Evolutionary conservation across 1,139 yeast species (phyloP).

Genomic region (Kluyveromyces marxianus): DNA sequence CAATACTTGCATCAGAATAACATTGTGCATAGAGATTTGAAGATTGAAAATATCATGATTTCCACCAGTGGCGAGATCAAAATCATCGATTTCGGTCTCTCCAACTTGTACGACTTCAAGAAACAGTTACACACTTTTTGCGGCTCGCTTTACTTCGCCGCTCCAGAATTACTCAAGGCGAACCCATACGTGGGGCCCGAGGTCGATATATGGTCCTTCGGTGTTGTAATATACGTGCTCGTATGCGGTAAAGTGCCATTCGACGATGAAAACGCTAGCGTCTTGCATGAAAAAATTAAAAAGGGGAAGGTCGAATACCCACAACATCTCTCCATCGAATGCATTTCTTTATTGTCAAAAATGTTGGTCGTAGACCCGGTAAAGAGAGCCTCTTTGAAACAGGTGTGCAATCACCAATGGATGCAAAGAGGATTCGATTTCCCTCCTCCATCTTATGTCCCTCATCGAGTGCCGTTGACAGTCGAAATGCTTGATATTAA

Average conservation of each 20-base stretch:
- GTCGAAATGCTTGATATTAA: constrained; percentile 57
- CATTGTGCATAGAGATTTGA: constrained; percentile 92
- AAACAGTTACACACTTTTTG: constrained; percentile 84
- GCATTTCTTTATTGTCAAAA: constrained; percentile 71
- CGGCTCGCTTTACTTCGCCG: constrained; percentile 96
- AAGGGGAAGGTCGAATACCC: constrained; percentile 93
- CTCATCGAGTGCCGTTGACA: constrained; percentile 66
- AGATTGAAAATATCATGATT: constrained; percentile 93
- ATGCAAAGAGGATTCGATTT: constrained; percentile 82
- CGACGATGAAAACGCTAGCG: constrained; percentile 91
- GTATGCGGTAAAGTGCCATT: constrained; percentile 98
- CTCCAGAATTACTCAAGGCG: constrained; percentile 91
- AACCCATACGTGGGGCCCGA: constrained; percentile 94
- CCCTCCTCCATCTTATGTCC: constrained; percentile 63
- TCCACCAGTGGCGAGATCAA: constrained; percentile 90
- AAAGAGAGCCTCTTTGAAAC: constrained; percentile 71
- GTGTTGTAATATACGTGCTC: constrained; percentile 86
- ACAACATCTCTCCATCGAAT: constrained; percentile 67
- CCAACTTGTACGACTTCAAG: constrained; percentile 72
- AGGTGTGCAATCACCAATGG: constrained; percentile 90
- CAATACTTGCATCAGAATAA: constrained; percentile 91
- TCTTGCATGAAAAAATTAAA: constrained; percentile 88
- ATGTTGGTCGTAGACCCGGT: constrained; percentile 90
- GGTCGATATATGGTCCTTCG: constrained; percentile 98
- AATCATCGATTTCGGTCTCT: constrained; percentile 91